phyloP scores from a whole-genome alignment of 2,329 filamentous ascomycete species.

The Aspergillus sergii region DNA sequence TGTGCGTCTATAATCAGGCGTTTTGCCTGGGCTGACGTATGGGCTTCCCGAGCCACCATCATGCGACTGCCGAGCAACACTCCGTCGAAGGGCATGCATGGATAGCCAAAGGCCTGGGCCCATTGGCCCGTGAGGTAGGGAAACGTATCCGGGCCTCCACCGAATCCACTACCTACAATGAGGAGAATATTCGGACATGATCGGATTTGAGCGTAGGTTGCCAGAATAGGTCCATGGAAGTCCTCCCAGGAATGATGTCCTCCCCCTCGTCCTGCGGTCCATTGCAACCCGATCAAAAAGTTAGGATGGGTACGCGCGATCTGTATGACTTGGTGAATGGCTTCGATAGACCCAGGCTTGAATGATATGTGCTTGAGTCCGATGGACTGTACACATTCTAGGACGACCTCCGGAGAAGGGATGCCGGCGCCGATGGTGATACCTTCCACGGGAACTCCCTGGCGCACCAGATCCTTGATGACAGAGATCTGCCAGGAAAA shows the following conservation, averaged over 20 bases:
- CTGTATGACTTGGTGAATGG: slow-evolving; percentile 86
- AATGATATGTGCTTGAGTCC: slow-evolving; percentile 91
- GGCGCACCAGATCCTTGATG: slow-evolving; percentile 74
- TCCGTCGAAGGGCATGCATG: slow-evolving; percentile 91
- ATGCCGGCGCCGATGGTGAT: slow-evolving; percentile 90
- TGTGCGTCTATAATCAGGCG: slow-evolving; percentile 85
- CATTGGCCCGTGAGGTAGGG: slow-evolving; percentile 87
- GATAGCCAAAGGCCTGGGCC: slow-evolving; percentile 84
- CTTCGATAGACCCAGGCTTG: slow-evolving; percentile 87
- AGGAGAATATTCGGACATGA: slow-evolving; percentile 83
- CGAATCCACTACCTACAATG: slow-evolving; percentile 86
- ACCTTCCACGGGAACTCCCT: slow-evolving; percentile 88
- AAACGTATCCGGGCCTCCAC: slow-evolving; percentile 78
- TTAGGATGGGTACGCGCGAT: slow-evolving; percentile 87
- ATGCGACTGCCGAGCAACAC: slow-evolving; percentile 88
- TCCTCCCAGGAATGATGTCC: slow-evolving; percentile 94
- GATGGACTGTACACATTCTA: slow-evolving; percentile 90
- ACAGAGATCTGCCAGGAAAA: slow-evolving; percentile 94
- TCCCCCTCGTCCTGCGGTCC: slow-evolving; percentile 90
- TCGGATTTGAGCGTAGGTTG: slow-evolving; percentile 88
- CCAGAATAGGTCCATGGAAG: slow-evolving; percentile 88
- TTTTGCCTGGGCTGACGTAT: slow-evolving; percentile 84
- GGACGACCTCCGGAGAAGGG: slow-evolving; percentile 87
- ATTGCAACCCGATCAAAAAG: slow-evolving; percentile 87
- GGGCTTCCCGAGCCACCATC: slow-evolving; percentile 91